Conservation (phyloP, 2,329 filamentous ascomycete genomes). For the Cordyceps farinosa region DNA sequence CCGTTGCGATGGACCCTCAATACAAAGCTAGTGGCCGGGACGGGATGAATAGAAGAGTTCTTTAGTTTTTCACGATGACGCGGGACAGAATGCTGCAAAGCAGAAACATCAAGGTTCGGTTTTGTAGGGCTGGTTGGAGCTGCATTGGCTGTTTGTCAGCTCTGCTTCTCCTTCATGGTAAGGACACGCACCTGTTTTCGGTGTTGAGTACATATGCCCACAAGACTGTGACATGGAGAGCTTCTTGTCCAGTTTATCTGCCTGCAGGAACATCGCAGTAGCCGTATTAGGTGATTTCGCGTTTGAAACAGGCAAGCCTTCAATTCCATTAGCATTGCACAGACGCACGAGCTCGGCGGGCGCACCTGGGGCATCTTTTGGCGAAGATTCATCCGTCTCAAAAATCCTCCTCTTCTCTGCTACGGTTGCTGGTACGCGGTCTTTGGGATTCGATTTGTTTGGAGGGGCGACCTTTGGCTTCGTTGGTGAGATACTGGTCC, state of each 20-base stretch:
- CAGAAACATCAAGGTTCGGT: neutral
- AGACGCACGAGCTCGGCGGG: neutral
- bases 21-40: slow-evolving; percentile 3
- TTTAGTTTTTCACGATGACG: neutral
- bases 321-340: neutral
- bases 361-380: neutral
- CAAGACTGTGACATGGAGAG: slow-evolving; percentile 4
- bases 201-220: neutral
- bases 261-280: neutral
- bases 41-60: neutral
- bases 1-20: slow-evolving; percentile 2
- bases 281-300: neutral
- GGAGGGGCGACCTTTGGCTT: neutral
- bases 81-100: neutral
- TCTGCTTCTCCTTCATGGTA: neutral
- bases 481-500: neutral
- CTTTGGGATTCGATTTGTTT: neutral
- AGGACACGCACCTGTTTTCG: slow-evolving; percentile 1
- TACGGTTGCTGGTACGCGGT: slow-evolving; percentile 19
- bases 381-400: slow-evolving; percentile 13
- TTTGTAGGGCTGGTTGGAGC: slow-evolving; percentile 1
- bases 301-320: neutral
- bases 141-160: neutral
- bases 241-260: neutral
- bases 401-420: slow-evolving; percentile 26